Conservation (phyloP, 148 eudicot genomes). For the Pouteria glomerata region DNA sequence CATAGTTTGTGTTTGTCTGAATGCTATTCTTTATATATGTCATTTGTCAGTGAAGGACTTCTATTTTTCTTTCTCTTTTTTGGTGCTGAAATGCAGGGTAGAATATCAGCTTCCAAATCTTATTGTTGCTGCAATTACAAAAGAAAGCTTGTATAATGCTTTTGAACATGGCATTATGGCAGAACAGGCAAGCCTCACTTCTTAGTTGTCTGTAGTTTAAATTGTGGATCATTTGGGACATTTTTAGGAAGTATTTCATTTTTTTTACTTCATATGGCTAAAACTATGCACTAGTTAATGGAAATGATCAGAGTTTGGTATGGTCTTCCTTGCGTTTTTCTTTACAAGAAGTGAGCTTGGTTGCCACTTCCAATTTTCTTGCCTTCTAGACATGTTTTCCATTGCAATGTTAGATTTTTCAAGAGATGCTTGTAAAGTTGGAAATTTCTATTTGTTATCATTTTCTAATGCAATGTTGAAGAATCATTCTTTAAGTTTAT, state of each 20-base stretch:
- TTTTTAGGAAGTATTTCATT: background rate
- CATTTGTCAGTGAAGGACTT: background rate
- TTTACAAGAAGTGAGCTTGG: background rate
- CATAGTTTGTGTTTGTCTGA: background rate
- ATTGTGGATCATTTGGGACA: background rate
- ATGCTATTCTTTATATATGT: constrained; percentile 1
- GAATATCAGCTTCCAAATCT: constrained; percentile 97
- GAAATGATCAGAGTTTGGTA: background rate
- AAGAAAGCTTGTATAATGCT: constrained; percentile 84
- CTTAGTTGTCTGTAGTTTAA: background rate
- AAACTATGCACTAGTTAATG: background rate
- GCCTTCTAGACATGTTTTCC: background rate
- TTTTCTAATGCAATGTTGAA: background rate
- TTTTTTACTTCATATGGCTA: background rate
- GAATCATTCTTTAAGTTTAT: background rate
- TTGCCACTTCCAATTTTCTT: background rate
- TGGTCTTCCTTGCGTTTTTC: background rate
- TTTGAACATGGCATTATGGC: constrained; percentile 85
- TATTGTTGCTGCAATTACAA: constrained; percentile 70
- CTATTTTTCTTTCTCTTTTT: too few species aligned
- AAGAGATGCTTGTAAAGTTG: background rate
- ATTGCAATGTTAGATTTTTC: background rate
- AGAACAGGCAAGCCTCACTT: constrained; percentile 59
- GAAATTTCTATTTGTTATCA: background rate
- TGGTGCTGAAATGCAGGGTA: constrained; percentile 44